phyloP scores from a whole-genome alignment of 2,329 filamentous ascomycete genomes.

The Talaromyces sp. region DNA sequence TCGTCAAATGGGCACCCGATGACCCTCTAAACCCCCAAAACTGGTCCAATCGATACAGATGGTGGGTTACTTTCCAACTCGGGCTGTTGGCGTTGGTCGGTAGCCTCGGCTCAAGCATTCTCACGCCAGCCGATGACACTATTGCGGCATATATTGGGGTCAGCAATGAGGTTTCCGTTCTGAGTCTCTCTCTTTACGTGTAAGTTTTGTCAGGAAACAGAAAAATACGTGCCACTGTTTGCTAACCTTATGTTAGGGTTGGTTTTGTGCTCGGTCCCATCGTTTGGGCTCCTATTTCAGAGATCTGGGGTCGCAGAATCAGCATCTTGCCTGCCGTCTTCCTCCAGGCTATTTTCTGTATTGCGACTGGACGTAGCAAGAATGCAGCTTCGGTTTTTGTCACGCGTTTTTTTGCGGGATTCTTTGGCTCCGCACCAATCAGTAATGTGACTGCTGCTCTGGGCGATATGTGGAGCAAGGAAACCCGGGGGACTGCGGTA shows the following conservation, averaged over 20 bases:
- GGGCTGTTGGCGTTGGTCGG: constrained; percentile 51
- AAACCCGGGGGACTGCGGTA: constrained; percentile 41
- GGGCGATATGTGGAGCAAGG: constrained; percentile 61
- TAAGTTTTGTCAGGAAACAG: neutral
- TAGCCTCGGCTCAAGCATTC: constrained; percentile 51
- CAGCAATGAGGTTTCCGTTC: constrained; percentile 11
- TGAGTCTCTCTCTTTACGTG: constrained; percentile 15
- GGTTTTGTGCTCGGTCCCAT: constrained; percentile 60
- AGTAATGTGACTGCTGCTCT: constrained; percentile 68
- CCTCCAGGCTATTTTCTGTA: constrained; percentile 1
- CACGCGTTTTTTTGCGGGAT: constrained; percentile 58
- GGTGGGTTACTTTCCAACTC: constrained; percentile 49
- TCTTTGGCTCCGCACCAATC: constrained; percentile 63
- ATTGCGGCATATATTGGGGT: constrained; percentile 43
- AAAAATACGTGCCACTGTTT: neutral
- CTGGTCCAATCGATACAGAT: constrained; percentile 44
- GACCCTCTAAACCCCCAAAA: constrained; percentile 49
- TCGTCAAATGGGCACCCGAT: constrained; percentile 19
- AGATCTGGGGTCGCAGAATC: constrained; percentile 48
- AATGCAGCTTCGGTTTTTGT: constrained; percentile 1
- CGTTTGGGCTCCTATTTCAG: constrained; percentile 57
- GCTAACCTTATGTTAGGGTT: constrained; percentile 26
- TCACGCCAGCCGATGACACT: constrained; percentile 44
- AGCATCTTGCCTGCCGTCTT: constrained; percentile 58
- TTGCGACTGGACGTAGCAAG: neutral